A percentile compares a stretch with the other conserved stretches of the same genome.
These are phyloP conservation scores for Grosmannia serpens DNA, from an alignment of 2,329 filamentous ascomycete species.

Conservation along the genomic window DNA sequence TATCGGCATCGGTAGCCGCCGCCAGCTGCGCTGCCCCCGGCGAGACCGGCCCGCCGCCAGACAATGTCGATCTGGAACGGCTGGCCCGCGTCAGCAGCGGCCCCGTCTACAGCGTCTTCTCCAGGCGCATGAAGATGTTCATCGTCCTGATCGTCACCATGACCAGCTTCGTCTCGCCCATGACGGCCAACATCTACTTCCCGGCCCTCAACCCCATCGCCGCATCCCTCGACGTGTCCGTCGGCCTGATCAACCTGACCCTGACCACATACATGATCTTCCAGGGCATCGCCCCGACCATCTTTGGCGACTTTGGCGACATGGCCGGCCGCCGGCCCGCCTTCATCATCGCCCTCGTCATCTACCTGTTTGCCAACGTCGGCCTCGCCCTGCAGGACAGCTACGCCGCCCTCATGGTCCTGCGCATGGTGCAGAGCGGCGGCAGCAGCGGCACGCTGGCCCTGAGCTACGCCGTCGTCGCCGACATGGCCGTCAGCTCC, in stretches of 20 bases:
- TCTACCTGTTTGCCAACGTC: conserved; percentile 48
- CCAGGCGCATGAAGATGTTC: conserved; percentile 33
- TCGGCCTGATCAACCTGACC: conserved; percentile 34
- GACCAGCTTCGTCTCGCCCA: conserved; percentile 43
- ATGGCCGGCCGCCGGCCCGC: conserved; percentile 49
- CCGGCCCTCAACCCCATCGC: conserved; percentile 29
- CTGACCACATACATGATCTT: conserved; percentile 53
- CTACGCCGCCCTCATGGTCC: conserved; percentile 45
- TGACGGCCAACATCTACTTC: conserved; percentile 48
- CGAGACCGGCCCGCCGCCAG: not conserved
- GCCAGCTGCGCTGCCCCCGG: not conserved
- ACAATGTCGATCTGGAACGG: conserved; percentile 18
- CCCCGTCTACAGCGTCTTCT: conserved; percentile 29
- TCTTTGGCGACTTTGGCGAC: conserved; percentile 53
- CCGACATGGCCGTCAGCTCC: conserved; percentile 56
- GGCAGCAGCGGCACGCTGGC: conserved; percentile 61
- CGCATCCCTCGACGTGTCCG: conserved; percentile 24
- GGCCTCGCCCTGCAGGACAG: conserved; percentile 46
- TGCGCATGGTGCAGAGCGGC: conserved; percentile 50
- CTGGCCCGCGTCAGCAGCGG: conserved; percentile 25
- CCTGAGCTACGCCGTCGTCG: conserved; percentile 58
- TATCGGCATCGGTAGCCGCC: not conserved
- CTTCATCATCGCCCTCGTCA: conserved; percentile 43
- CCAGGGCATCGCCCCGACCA: conserved; percentile 48
- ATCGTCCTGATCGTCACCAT: conserved; percentile 41